A percentile compares a stretch with the other conserved stretches of the same genome.
Conservation (phyloP, 768 basidiomycete genomes). For the Agrocybe pediades region DNA sequence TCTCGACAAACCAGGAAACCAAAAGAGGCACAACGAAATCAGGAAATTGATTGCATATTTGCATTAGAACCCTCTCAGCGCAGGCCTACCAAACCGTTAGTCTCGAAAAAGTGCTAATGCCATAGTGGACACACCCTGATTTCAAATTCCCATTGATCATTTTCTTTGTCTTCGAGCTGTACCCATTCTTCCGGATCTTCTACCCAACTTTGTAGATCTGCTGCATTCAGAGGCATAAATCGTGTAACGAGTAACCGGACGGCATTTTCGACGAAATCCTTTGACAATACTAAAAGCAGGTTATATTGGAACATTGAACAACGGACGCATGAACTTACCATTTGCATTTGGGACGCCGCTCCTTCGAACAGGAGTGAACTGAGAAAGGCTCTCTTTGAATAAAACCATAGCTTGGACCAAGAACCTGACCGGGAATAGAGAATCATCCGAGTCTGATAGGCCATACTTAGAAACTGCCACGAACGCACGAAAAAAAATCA, state of each 20-base stretch:
- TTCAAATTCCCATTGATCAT: slow-evolving; percentile 92
- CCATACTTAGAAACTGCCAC: background rate
- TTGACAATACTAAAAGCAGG: slow-evolving; percentile 51
- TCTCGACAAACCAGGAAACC: slow-evolving; percentile 54
- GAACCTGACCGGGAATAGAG: slow-evolving; percentile 75
- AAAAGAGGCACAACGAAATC: slow-evolving; percentile 72
- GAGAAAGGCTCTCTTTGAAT: slow-evolving; percentile 80
- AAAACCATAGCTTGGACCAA: slow-evolving; percentile 85
- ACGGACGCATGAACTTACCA: slow-evolving; percentile 37
- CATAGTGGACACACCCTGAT: slow-evolving; percentile 64
- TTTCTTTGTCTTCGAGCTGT: slow-evolving; percentile 84
- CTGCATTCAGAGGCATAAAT: slow-evolving; percentile 81
- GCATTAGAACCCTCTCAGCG: slow-evolving; percentile 89
- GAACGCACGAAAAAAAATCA: background rate
- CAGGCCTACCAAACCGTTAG: slow-evolving; percentile 62
- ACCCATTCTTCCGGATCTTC: slow-evolving; percentile 95
- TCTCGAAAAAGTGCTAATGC: background rate
- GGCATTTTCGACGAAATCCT: slow-evolving; percentile 72
- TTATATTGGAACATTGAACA: background rate
- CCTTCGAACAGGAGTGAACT: slow-evolving; percentile 71
- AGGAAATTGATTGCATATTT: slow-evolving; percentile 69
- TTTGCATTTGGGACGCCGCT: slow-evolving; percentile 61
- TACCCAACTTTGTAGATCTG: slow-evolving; percentile 84
- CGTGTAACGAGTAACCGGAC: slow-evolving; percentile 78
- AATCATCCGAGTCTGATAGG: slow-evolving; percentile 58